These are phyloP conservation scores for Boletus sp. DNA, from an alignment of 768 basidiomycete species.

Conservation along the genomic window DNA sequence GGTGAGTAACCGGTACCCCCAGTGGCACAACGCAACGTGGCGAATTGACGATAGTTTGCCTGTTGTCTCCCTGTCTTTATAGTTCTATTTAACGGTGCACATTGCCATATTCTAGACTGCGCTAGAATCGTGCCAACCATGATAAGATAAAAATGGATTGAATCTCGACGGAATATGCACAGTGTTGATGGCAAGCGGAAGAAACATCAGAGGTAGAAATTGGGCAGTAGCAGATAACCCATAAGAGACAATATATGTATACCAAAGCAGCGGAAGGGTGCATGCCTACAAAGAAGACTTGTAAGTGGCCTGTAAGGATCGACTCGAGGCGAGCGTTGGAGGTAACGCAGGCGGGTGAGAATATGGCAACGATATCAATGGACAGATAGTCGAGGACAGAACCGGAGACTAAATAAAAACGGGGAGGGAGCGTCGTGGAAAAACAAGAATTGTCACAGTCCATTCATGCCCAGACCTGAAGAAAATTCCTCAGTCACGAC, in stretches of 20 bases:
- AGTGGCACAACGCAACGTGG: constrained; percentile 1
- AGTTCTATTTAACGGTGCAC: constrained; percentile 2
- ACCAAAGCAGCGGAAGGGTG: constrained; percentile 35
- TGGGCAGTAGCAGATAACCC: constrained; percentile 31
- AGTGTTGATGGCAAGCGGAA: constrained; percentile 36
- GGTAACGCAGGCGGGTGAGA: constrained; percentile 51
- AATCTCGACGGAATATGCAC: constrained; percentile 46
- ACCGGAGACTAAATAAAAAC: constrained; percentile 22
- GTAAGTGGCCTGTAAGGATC: constrained; percentile 53
- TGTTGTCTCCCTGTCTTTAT: background rate
- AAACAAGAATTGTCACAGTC: constrained; percentile 24
- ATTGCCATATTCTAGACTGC: background rate
- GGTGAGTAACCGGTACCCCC: constrained; percentile 1
- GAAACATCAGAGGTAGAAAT: constrained; percentile 35
- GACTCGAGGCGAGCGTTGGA: constrained; percentile 56
- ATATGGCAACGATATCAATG: constrained; percentile 51
- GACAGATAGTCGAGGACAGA: constrained; percentile 34
- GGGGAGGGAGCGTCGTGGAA: constrained; percentile 23
- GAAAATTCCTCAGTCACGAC: constrained; percentile 12
- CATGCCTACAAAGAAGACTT: constrained; percentile 35
- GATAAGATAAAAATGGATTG: constrained; percentile 33
- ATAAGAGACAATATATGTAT: constrained; percentile 37
- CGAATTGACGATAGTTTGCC: background rate
- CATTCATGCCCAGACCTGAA: constrained; percentile 79
- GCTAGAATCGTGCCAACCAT: background rate